Conservation (phyloP, 805 yeast genomes). For the Saccharomycopsis malanga region DNA sequence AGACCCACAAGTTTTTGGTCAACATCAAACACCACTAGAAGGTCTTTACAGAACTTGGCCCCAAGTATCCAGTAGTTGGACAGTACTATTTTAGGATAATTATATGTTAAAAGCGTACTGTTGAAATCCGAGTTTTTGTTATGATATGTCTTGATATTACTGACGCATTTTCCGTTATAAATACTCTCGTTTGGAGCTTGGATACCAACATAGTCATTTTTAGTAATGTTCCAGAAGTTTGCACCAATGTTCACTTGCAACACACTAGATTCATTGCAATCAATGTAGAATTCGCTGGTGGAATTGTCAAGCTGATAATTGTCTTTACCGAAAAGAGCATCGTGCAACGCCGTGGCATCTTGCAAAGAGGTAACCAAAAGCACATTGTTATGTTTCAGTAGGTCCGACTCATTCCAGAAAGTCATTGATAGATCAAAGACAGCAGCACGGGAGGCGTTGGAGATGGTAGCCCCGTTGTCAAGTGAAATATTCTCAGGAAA, state of each 20-base stretch:
- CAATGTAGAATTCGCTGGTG: slow-evolving; percentile 1
- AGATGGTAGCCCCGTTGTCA: slow-evolving; percentile 11
- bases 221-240: slow-evolving; percentile 13
- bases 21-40: slow-evolving; percentile 8
- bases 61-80: slow-evolving; percentile 16
- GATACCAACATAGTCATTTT: slow-evolving; percentile 6
- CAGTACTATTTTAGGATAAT: slow-evolving; percentile 2
- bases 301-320: not conserved
- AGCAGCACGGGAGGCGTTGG: slow-evolving; percentile 13
- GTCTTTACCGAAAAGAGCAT: slow-evolving; percentile 2
- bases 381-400: not conserved
- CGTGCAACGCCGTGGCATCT: slow-evolving; percentile 8
- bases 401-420: not conserved
- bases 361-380: not conserved
- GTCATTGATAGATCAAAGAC: slow-evolving; percentile 2
- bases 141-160: slow-evolving; percentile 8
- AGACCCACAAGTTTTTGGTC: slow-evolving; percentile 14
- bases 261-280: not conserved
- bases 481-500: not conserved
- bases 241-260: slow-evolving; percentile 12
- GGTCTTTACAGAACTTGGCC: not conserved
- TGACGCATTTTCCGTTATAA: not conserved
- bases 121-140: not conserved
- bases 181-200: not conserved
- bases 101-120: not conserved